phyloP scores from a whole-genome alignment of 2,329 filamentous ascomycete species.

The Incumbomyces lentus region DNA sequence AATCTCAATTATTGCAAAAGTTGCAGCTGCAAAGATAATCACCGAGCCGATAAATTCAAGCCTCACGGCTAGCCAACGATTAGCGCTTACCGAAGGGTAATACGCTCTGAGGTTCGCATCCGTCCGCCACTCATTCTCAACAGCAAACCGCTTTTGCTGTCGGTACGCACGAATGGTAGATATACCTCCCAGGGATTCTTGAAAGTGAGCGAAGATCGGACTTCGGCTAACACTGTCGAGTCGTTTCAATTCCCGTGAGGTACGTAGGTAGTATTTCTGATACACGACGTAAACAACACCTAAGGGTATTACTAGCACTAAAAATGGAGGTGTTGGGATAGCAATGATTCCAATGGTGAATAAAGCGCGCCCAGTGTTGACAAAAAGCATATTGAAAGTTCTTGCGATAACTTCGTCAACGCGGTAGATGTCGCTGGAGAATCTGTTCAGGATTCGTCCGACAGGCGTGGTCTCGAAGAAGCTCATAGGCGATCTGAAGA shows the following conservation, averaged over 20 bases:
- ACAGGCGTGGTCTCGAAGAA: conserved; percentile 97
- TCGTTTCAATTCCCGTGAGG: conserved; percentile 90
- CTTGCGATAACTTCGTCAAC: conserved; percentile 90
- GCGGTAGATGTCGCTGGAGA: conserved; percentile 58
- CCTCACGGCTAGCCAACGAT: conserved; percentile 87
- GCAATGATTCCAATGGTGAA: conserved; percentile 87
- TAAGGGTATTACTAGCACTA: conserved; percentile 71
- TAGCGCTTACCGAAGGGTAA: conserved; percentile 89
- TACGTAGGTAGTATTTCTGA: conserved; percentile 92
- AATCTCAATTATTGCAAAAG: conserved; percentile 72
- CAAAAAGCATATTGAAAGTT: conserved; percentile 94
- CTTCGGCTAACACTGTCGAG: conserved; percentile 91
- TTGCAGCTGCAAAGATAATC: conserved; percentile 79
- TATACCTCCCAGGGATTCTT: conserved; percentile 88
- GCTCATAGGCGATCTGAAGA: conserved; percentile 95
- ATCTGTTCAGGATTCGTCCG: conserved; percentile 91
- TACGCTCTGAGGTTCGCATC: conserved; percentile 90
- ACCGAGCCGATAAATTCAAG: conserved; percentile 91
- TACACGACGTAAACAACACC: conserved; percentile 78
- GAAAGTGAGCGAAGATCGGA: conserved; percentile 96
- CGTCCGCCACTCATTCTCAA: conserved; percentile 95
- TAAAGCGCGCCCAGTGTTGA: conserved; percentile 60
- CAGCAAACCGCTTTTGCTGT: conserved; percentile 74
- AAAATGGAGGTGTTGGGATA: conserved; percentile 67
- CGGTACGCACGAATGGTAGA: conserved; percentile 91